These are phyloP conservation scores for Xylaria sp. DNA, from an alignment of 2,329 filamentous ascomycete species.

Conservation along the genomic window DNA sequence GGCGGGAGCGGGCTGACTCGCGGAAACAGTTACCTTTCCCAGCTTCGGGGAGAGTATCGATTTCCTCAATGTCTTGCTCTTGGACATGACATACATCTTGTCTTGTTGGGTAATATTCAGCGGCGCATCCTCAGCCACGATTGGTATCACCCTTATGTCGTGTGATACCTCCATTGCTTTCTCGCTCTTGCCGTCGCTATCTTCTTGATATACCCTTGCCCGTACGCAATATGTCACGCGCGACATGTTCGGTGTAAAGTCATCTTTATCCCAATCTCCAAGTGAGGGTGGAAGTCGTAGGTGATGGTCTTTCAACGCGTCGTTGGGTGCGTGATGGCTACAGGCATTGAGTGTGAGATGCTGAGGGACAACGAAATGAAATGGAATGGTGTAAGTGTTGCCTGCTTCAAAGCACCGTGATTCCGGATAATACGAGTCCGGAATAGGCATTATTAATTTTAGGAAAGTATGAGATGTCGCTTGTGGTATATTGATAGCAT, in stretches of 20 bases:
- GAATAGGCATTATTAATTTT: conserved; percentile 52
- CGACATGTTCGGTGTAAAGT: conserved; percentile 65
- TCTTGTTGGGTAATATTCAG: conserved; percentile 60
- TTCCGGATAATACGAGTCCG: conserved; percentile 58
- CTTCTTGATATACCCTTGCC: conserved; percentile 54
- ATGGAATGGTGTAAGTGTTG: conserved; percentile 62
- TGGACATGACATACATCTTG: conserved; percentile 60
- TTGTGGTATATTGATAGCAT: conserved; percentile 61
- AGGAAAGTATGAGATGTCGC: conserved; percentile 62
- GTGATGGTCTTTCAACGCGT: conserved; percentile 62
- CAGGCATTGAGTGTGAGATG: conserved; percentile 67
- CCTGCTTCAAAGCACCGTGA: conserved; percentile 61
- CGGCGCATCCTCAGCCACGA: conserved; percentile 61
- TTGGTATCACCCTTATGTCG: conserved; percentile 64
- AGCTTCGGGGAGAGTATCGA: conserved; percentile 63
- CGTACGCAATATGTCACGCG: conserved; percentile 64
- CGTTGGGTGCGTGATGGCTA: conserved; percentile 58
- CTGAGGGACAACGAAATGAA: conserved; percentile 67
- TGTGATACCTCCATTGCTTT: conserved; percentile 56
- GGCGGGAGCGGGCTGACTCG: conserved; percentile 59
- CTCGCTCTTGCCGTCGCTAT: conserved; percentile 34
- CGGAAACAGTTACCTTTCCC: conserved; percentile 59
- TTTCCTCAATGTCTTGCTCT: conserved; percentile 64
- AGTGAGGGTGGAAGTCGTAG: conserved; percentile 64
- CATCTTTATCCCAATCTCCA: conserved; percentile 63